Base-by-base conservation (phyloP, 345 rosid species). In the Hibiscus tridactylites region DNA sequence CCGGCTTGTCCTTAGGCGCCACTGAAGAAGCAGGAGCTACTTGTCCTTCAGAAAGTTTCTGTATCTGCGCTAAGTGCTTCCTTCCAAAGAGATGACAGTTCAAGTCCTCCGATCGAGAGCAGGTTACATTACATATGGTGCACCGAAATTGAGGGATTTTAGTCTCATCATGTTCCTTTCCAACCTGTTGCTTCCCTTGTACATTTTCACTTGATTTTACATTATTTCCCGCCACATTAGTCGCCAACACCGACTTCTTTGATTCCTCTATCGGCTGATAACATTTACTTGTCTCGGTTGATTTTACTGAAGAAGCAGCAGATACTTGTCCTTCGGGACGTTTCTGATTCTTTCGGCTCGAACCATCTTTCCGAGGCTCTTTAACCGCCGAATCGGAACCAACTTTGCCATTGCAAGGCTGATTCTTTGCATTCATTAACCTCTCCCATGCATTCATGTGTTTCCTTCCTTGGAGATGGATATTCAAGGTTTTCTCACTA, bases 391-490 rank as follows among this genome's bases (percentile, higher is more conserved):
- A 9, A 58, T 13, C 49, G 2, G 2, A 3, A 63, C 61, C 26
- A 64, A 15, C 70, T 64, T 49, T 35, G 10, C 26, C 70, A 66
- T 66, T 71, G 1, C 58, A 59, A 47, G 61, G 57, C 50, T 58
- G 63, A 57, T 46, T 76, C 67, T 76, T 79, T 49, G 65, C 52
- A 37, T 67, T 75, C 50, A 65, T 44, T 58, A 79, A n/a, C 58
- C 46, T 71, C 24, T 68, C 71, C 7, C 17, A 39, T 31, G 75
- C 71, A 5, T 17, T 13, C 71, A n/a, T 71, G 60, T 82, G 82
- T 16, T 62, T 65, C 11, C 35, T 73, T 59, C 81, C 85, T 71
- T 5, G 31, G 47, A 79, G 37, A 63, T 82, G 83, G 42, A 17
- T 66, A 13, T 65, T 70, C 72, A 73, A 59, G 24, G 7, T 11